Evolutionary conservation across 495 filamentous ascomycete genomes (phyloP), one percentile per base, ranked within the genome.

Genomic region (Aspergillus biplanus): DNA sequence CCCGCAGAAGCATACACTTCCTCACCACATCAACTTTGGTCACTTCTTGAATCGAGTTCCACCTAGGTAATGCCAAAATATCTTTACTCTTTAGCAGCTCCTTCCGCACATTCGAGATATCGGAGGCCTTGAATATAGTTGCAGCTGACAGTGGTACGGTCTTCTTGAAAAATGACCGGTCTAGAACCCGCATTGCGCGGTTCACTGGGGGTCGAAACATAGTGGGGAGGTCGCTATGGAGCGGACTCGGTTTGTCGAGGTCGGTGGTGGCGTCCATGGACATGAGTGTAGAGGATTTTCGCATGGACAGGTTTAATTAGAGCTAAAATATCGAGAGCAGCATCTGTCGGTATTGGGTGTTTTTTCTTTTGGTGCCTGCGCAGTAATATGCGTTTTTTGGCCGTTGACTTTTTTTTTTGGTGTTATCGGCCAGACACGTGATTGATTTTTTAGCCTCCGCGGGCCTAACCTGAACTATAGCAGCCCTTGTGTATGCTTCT

Each of bases 171-270:
- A 93, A 88, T 15, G 89, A 82, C 33, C 92, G 87, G 77, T 99
- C 94, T 32, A 99, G 86, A 6, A 77, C 77, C 67, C 81, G 83
- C 87, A 91, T 91, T 16, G 89, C 86, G 68, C 92, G 92, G 70
- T 93, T 89, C 42, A 93, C 77, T 31, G 94, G 96, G 9, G 93
- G 92, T 46, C 88, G 86, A 75, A 97, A 90, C 87, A 89, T 89
- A 39, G 70, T 72, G 62, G 74, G 64, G 63, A 71, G 61, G 56
- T 78, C 72, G 67, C 68, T 69, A 53, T 44, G 56, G 47, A 49
- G 53, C 55, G 67, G 59, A 33, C 55, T 63, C 46, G 67, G 66
- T 48, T 64, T 61, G 64, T 58, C 61, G 35, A 56, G 37, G 46
- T 68, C 64, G 33, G 52, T 61, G 33, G 52, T 62, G 12, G 69